Evolutionary conservation across 345 rosid species (phyloP).

Genomic region (Lepidium sativum): DNA sequence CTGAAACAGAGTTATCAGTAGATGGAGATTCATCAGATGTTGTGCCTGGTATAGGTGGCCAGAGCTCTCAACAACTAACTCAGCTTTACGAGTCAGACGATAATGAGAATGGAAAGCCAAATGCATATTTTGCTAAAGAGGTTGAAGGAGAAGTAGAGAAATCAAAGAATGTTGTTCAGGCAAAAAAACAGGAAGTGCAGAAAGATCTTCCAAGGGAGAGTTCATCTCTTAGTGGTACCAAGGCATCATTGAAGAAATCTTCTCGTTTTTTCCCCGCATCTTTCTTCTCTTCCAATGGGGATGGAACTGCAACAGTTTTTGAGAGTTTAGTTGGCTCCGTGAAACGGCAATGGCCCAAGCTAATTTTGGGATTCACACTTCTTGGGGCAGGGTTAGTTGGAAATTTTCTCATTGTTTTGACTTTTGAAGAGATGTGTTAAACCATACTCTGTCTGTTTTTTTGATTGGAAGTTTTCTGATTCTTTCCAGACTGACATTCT

Average conservation of each 20-base stretch:
- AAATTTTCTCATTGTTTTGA: slow-evolving; percentile 10
- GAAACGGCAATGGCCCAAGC: slow-evolving; percentile 74
- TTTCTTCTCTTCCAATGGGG: slow-evolving; percentile 77
- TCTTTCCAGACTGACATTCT: slow-evolving; percentile 55
- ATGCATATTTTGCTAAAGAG: slow-evolving; percentile 42
- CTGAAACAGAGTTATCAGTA: slow-evolving; percentile 35
- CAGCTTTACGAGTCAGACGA: slow-evolving; percentile 43
- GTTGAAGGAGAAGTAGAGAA: slow-evolving; percentile 63
- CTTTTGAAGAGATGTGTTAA: background rate
- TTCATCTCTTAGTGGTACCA: slow-evolving; percentile 52
- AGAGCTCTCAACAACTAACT: slow-evolving; percentile 35
- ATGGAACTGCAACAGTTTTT: slow-evolving; percentile 64
- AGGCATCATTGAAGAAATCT: slow-evolving; percentile 72
- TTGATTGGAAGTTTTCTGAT: slow-evolving; percentile 8
- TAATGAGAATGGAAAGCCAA: slow-evolving; percentile 50
- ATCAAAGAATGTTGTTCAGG: slow-evolving; percentile 46
- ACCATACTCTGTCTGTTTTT: background rate
- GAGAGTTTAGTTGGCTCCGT: slow-evolving; percentile 53
- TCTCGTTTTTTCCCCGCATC: slow-evolving; percentile 97
- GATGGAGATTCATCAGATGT: slow-evolving; percentile 39
- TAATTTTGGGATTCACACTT: slow-evolving; percentile 61
- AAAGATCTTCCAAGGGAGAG: slow-evolving; percentile 63
- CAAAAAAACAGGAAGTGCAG: slow-evolving; percentile 65
- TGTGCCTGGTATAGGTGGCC: slow-evolving; percentile 37
- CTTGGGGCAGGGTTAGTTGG: slow-evolving; percentile 77